A percentile compares a stretch with the other conserved stretches of the same genome.
These are phyloP conservation scores for Fusarium robinianum DNA, from an alignment of 2,329 filamentous ascomycete genomes.

Conservation along the genomic window DNA sequence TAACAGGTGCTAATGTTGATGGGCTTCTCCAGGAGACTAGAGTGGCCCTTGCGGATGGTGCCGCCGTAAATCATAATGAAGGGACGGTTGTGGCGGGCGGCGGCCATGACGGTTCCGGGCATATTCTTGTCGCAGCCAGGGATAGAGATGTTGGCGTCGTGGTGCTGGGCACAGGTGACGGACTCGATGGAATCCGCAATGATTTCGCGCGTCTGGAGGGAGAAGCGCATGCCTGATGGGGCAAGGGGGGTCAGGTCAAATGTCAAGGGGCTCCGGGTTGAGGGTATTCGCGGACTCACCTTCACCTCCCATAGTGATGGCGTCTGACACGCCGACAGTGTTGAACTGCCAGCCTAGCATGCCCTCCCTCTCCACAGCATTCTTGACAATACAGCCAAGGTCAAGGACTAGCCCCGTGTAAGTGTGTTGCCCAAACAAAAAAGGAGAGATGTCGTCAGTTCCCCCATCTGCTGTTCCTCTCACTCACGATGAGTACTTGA, in stretches of 20 bases:
- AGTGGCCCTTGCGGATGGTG: constrained; percentile 87
- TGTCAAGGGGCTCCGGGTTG: not conserved
- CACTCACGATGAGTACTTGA: constrained; percentile 49
- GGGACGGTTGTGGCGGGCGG: constrained; percentile 87
- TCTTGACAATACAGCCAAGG: constrained; percentile 85
- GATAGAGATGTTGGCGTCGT: constrained; percentile 92
- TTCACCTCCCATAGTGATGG: constrained; percentile 93
- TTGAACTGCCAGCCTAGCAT: constrained; percentile 97
- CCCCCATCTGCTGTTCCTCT: constrained; percentile 5
- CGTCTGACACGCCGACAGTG: constrained; percentile 85
- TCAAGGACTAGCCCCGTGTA: constrained; percentile 67
- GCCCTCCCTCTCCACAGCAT: constrained; percentile 74
- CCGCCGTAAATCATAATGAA: constrained; percentile 96
- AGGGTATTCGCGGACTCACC: constrained; percentile 56
- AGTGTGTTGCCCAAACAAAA: constrained; percentile 7
- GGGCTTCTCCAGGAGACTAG: constrained; percentile 70
- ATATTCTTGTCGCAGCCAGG: constrained; percentile 98
- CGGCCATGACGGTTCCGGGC: constrained; percentile 90
- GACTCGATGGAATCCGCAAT: constrained; percentile 95
- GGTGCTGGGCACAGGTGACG: constrained; percentile 87
- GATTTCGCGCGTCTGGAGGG: constrained; percentile 85
- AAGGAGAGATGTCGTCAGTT: not conserved
- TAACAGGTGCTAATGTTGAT: constrained; percentile 91
- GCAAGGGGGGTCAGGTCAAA: not conserved
- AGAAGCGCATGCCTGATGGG: constrained; percentile 82